Evolutionary conservation across 2,329 filamentous ascomycete genomes (phyloP), one percentile per base, ranked within the genome.

Genomic region (Arthrobotrys iridis): DNA sequence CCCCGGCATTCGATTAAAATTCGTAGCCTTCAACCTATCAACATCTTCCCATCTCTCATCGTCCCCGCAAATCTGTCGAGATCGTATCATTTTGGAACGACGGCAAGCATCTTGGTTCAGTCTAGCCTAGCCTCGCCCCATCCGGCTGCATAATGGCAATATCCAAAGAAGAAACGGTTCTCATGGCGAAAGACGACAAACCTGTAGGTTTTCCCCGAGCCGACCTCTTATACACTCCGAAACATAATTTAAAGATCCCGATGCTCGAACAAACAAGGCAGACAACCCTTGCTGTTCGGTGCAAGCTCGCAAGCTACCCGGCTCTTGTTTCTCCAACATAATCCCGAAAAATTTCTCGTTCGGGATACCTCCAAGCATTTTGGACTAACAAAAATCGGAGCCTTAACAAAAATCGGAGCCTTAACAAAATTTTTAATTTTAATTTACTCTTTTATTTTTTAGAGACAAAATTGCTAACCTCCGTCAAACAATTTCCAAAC

Each of bases 181-280:
- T 64, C n/a, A 68, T 75, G 57, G 55, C 71, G 40, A 75, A 75
- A 57, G 71, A 68, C 63, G 57, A 68, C 57, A 75, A 75, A 58
- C 63, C 71, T 11, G 71, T 75, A 64, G 28, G 71, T 75, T 22
- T 20, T n/a, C 20, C 15, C 22, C 60, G 52, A 67, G 62, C 68
- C 62, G 70, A 62, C 67, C 26, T 2, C 48, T 6, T 22, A 45
- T 4, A 6, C 20, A 4, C 40, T 28, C 28, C 60, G 55, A 67
- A 67, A 59, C 41, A 66, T 46, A 46, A 33, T 4, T 58, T 50
- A 63, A 67, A 40, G 20, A 45, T 62, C 59, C 65, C 65, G 55
- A 43, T 40, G 24, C 37, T 48, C 63, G 37, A 58, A 8, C 64
- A 68, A 59, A 60, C 63, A 74, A 52, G 57, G 50, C 58, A 48